Conservation (phyloP, 768 basidiomycete genomes). For the Omphalotus guepiniiformis region DNA sequence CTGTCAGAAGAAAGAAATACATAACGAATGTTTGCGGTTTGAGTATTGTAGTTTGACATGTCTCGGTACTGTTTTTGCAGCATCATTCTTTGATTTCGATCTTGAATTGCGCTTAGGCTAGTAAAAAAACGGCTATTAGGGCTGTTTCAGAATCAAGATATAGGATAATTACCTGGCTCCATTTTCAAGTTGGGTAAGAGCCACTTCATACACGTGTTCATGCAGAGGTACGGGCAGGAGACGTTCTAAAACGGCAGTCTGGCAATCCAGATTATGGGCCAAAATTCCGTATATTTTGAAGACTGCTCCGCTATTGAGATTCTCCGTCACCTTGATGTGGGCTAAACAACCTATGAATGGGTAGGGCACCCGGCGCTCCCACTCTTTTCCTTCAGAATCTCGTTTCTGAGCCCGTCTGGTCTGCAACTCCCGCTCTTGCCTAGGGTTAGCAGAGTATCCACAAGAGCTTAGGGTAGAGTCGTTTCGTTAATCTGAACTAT, state of each 20-base stretch:
- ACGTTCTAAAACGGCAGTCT: conserved; percentile 11
- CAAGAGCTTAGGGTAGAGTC: no score
- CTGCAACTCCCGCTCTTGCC: no score
- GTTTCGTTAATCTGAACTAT: no score
- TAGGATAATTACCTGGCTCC: conserved; percentile 11
- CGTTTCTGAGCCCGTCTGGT: no score
- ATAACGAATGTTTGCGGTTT: conserved; percentile 16
- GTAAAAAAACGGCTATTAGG: no score
- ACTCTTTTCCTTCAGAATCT: no score
- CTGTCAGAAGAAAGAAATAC: conserved; percentile 14
- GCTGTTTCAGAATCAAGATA: background rate
- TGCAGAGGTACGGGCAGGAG: conserved; percentile 29
- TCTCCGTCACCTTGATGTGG: conserved; percentile 27
- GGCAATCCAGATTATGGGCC: conserved; percentile 25
- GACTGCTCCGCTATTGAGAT: conserved; percentile 10
- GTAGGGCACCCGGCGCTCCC: no score
- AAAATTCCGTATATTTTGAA: conserved; percentile 21
- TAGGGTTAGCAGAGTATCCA: no score
- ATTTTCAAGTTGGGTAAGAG: conserved; percentile 13
- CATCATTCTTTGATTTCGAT: conserved; percentile 9
- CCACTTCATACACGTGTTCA: conserved; percentile 23
- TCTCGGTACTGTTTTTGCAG: conserved; percentile 6
- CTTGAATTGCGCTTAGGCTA: conserved; percentile 16
- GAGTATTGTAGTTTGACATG: background rate
- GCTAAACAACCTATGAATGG: conserved; percentile 30